Evolutionary conservation across 2,329 filamentous ascomycete species (phyloP).

Genomic region (Zalaria obscura): DNA sequence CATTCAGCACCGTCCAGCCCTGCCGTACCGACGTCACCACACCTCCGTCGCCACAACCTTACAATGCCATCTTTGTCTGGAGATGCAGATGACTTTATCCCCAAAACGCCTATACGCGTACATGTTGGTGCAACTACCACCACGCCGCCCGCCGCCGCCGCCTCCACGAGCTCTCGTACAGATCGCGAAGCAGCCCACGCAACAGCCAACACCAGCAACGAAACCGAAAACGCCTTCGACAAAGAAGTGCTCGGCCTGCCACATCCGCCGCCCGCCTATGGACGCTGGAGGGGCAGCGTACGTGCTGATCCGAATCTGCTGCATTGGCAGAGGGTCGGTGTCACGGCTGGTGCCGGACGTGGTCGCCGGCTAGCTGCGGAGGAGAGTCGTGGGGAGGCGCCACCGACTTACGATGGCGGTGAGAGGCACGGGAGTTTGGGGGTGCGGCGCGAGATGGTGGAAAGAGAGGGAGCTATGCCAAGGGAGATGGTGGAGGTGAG

Average conservation of each 20-base stretch:
- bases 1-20: no score
- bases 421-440: no score
- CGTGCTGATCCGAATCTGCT: constrained; percentile 68
- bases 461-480: no score
- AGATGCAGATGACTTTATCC: constrained; percentile 49
- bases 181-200: neutral
- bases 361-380: no score
- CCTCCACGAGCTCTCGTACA: neutral
- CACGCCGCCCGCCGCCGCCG: constrained; percentile 23
- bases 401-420: no score
- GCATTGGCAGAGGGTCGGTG: constrained; percentile 46
- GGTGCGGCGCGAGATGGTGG: no score
- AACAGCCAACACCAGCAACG: neutral
- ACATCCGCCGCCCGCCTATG: constrained; percentile 66
- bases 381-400: no score
- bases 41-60: no score
- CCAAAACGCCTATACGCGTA: constrained; percentile 60
- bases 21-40: no score
- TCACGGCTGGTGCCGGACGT: no score
- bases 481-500: no score
- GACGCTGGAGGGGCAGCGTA: constrained; percentile 72
- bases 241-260: constrained; percentile 9
- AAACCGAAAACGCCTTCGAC: constrained; percentile 22
- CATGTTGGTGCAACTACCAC: constrained; percentile 33
- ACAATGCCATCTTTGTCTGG: neutral